Evolutionary conservation across 2,329 filamentous ascomycete genomes (phyloP), one percentile per base, ranked within the genome.

Genomic region (Ceratocystis diversiconidia): DNA sequence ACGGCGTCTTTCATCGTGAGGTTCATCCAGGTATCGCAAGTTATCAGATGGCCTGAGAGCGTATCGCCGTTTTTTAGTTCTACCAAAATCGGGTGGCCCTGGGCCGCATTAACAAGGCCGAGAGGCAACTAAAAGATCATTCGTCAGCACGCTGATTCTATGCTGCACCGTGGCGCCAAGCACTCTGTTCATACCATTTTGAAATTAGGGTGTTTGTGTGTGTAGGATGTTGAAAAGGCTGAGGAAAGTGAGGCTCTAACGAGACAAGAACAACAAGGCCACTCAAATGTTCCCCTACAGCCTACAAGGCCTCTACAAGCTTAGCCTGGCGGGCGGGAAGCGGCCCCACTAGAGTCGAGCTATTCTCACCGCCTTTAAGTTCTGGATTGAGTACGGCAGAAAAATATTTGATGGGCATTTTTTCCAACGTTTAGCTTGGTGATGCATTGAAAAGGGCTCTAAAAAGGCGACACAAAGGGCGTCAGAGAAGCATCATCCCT

Each of bases 21-120:
- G 78, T 99, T 99, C 94, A 99, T 99, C 91, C 94, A 99, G 61
- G 92, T 99, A 76, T 99, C 94, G 85, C 92, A 99, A 76, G 88
- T 90, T 75, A 96, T 88, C 67, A 99, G 81, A 73, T 96, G 91
- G 69, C 94, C 94, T 78, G 97, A 99, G 68, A 99, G 83, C 0
- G 94, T 97, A 77, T 99, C 92, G 78, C 92, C 92, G 73, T 92
- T 95, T 81, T 96, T 96, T 70, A 96, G 87, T 80, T 96, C 92
- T 70, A 96, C 92, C 66, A 96, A 87, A 88, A 96, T 97, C 3
- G 94, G 92, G 75, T 96, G 90, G 82, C 94, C 94, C 80, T 96
- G 92, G 70, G 94, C 92, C 72, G 92, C 92, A 72, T 90, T 97
- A 69, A 99, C 83, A 62, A 99, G 86, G 73, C 92, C 91, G 74